phyloP scores from a whole-genome alignment of 2,329 filamentous ascomycete species.

The Fusarium subglutinans region DNA sequence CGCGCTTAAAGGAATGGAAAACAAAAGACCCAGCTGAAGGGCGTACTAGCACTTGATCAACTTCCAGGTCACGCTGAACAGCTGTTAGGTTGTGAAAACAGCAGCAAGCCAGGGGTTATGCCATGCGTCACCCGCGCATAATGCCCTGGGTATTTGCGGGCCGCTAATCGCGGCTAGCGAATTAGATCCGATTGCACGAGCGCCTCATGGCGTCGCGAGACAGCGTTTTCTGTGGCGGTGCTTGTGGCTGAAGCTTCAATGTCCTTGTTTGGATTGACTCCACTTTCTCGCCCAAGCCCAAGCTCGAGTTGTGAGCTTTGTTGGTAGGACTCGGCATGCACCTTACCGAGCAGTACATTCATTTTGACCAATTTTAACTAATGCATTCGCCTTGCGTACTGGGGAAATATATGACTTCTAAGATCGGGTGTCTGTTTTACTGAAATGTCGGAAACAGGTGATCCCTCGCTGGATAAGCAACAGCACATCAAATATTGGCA shows the following conservation, averaged over 20 bases:
- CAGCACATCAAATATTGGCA: conserved; percentile 92
- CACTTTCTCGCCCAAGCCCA: background rate
- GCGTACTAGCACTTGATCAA: conserved; percentile 15
- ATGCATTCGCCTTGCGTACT: background rate
- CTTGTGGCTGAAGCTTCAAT: background rate
- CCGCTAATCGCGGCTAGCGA: conserved; percentile 10
- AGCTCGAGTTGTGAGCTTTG: background rate
- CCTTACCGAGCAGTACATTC: background rate
- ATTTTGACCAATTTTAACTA: background rate
- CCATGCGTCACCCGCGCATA: conserved; percentile 32
- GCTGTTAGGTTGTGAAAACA: background rate
- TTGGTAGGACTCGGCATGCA: conserved; percentile 5
- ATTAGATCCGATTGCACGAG: background rate
- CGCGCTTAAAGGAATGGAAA: background rate
- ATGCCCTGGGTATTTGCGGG: conserved; percentile 2
- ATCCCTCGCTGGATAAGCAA: conserved; percentile 62
- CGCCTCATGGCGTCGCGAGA: conserved; percentile 19
- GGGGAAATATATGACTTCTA: background rate
- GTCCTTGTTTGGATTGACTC: background rate
- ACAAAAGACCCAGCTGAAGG: background rate
- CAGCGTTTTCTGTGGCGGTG: conserved; percentile 5
- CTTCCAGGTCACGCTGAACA: conserved; percentile 26
- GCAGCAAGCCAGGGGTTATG: conserved; percentile 6
- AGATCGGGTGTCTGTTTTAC: background rate
- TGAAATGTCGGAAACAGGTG: conserved; percentile 28